Evolutionary conservation across 306 rosid genomes (phyloP).

Genomic region (Prunus padus): DNA sequence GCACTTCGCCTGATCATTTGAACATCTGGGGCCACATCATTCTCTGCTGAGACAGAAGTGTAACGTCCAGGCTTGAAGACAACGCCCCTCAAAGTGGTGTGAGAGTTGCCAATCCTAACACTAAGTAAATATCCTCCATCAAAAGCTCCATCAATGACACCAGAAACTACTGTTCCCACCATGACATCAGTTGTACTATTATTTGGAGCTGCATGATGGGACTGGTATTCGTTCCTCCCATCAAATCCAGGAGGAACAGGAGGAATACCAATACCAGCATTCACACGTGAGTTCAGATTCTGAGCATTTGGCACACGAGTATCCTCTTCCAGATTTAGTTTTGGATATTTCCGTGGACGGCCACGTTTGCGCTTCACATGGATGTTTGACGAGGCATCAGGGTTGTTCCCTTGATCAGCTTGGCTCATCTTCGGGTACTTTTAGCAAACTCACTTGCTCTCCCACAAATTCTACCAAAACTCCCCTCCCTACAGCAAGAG

Average conservation of each 20-base stretch:
- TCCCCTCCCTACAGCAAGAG: constrained; percentile 29
- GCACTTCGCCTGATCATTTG: constrained; percentile 72
- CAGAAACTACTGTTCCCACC: constrained; percentile 73
- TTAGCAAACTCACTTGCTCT: constrained; percentile 11
- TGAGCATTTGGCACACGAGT: constrained; percentile 32
- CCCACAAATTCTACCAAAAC: neutral
- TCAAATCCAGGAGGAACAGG: constrained; percentile 52
- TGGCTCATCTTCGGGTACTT: constrained; percentile 50
- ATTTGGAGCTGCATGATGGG: constrained; percentile 45
- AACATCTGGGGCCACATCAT: constrained; percentile 82
- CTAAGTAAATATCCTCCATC: constrained; percentile 90
- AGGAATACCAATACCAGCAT: constrained; percentile 16
- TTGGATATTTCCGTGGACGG: constrained; percentile 90
- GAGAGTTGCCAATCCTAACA: constrained; percentile 72
- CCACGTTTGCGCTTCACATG: constrained; percentile 94
- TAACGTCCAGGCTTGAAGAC: constrained; percentile 85
- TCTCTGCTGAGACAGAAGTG: constrained; percentile 66
- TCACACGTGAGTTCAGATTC: constrained; percentile 38
- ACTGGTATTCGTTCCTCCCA: constrained; percentile 47
- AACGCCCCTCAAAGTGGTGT: constrained; percentile 72
- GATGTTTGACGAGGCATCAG: constrained; percentile 54
- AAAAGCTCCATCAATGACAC: constrained; percentile 85
- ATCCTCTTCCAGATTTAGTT: constrained; percentile 41
- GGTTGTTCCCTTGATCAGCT: constrained; percentile 47
- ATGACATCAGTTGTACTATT: constrained; percentile 37